A percentile compares a stretch with the other conserved stretches of the same genome.
phyloP scores from a whole-genome alignment of 1,139 yeast genomes.

The Wickerhamiella infanticola region DNA sequence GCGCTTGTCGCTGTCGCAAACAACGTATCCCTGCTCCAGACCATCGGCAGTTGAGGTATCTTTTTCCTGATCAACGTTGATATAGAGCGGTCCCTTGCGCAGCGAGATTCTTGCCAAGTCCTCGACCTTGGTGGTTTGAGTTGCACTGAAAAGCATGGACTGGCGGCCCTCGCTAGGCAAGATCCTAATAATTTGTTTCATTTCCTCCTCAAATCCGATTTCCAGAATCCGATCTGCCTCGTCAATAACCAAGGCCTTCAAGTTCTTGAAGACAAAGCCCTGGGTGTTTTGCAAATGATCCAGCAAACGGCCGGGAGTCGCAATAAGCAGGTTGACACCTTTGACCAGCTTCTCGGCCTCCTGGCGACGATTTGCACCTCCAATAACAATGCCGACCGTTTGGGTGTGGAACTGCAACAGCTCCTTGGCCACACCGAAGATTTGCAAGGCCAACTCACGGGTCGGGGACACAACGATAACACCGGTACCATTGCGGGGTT shows the following conservation, averaged over 20 bases:
- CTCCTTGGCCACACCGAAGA: constrained; percentile 92
- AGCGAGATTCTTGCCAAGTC: constrained; percentile 94
- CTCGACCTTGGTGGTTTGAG: constrained; percentile 97
- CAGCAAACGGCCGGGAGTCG: constrained; percentile 92
- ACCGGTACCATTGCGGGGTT: constrained; percentile 88
- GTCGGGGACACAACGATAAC: constrained; percentile 79
- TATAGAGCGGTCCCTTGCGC: constrained; percentile 88
- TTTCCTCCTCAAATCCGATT: constrained; percentile 96
- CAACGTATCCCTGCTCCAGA: constrained; percentile 94
- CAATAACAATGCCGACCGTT: constrained; percentile 91
- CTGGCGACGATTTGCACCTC: constrained; percentile 95
- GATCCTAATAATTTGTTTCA: constrained; percentile 89
- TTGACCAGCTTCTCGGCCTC: constrained; percentile 88
- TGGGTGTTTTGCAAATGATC: constrained; percentile 93
- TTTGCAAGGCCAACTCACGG: constrained; percentile 86
- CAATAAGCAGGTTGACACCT: constrained; percentile 87
- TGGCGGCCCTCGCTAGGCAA: constrained; percentile 91
- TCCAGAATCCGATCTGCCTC: constrained; percentile 96
- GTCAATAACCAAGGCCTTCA: constrained; percentile 86
- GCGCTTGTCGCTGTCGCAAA: constrained; percentile 90
- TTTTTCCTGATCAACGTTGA: constrained; percentile 72
- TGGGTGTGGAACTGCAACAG: constrained; percentile 83
- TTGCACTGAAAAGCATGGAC: constrained; percentile 93
- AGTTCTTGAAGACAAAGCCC: constrained; percentile 86
- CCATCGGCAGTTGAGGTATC: constrained; percentile 90